Base-by-base conservation (phyloP, 371 early-diverging fungal species). In the Rhizopus delemar region DNA sequence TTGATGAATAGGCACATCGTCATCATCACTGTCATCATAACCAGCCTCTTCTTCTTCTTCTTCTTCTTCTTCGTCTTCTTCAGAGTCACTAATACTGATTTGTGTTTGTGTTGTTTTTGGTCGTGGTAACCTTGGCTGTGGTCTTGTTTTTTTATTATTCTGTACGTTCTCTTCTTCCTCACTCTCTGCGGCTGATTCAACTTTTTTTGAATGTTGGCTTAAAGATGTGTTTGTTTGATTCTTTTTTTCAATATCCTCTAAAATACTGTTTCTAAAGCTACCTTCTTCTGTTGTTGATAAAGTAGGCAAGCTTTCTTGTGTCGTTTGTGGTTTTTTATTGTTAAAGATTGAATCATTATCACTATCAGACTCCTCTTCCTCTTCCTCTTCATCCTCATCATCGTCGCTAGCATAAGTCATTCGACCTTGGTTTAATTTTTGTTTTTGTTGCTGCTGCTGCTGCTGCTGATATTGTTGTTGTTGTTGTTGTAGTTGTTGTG, bases 381-480 rank as follows among this genome's bases (percentile, higher is more conserved):
- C 70, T 0, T 66, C 70, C 6, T 68, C 71, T 0, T 70, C 79
- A 0, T 66, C 69, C 0, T 68, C 69, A 3, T 69, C 74, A 5
- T 69, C 73, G 28, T 79, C 80, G 43, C 80, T 79, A 5, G 76
- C 73, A 57, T 78, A 78, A 28, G 69, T 63, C 0, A 50, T 34
- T 8, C 69, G 65, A 43, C 15, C 15, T 6, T 36, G 6, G 2
- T 6, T 6, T 36, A 36, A 6, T 8, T 36, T 36, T 36, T 8
- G 36, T 36, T 12, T 34, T n/a, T 59, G 52, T 12, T 22, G 56
- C 45, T 35, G 33, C 53, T 33, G 41, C 11, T 46, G 54, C 22
- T 39, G 22, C 22, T 36, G 36, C 11, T 36, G 11, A 36, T 8
- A 36, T 36, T 36, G 62, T 7, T 16, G 35, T 22, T n/a, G 15